Evolutionary conservation across 2,329 filamentous ascomycete genomes (phyloP).

Genomic region (Colletotrichum eleusines): DNA sequence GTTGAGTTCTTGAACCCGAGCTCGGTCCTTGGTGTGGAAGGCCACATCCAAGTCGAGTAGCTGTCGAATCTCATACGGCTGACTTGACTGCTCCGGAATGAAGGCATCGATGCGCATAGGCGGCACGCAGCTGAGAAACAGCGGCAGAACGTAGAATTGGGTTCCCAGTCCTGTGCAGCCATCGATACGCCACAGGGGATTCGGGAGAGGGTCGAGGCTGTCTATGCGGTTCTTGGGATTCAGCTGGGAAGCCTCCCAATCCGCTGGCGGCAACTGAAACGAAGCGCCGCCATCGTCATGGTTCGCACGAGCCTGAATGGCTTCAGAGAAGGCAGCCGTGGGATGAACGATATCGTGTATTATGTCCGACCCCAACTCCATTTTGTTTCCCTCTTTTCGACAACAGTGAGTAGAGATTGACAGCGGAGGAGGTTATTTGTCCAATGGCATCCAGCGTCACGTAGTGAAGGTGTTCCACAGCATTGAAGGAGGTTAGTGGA

Average conservation of each 20-base stretch:
- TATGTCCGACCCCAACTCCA: conserved; percentile 66
- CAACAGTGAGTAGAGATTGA: conserved; percentile 37
- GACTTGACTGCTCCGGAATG: conserved; percentile 62
- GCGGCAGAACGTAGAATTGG: conserved; percentile 68
- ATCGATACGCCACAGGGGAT: conserved; percentile 69
- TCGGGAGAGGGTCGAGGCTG: conserved; percentile 59
- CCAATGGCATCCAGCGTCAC: conserved; percentile 28
- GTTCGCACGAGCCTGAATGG: background rate
- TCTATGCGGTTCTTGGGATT: conserved; percentile 73
- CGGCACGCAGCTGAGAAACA: conserved; percentile 59
- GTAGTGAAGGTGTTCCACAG: conserved; percentile 30
- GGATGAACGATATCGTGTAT: conserved; percentile 70
- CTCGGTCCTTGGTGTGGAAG: conserved; percentile 67
- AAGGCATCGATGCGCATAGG: conserved; percentile 71
- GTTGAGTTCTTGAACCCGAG: conserved; percentile 61
- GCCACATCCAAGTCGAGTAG: conserved; percentile 63
- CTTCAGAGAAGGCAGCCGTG: conserved; percentile 62
- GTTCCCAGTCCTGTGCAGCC: conserved; percentile 68
- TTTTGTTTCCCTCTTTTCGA: conserved; percentile 61
- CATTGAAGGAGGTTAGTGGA: conserved; percentile 22
- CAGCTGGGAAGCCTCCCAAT: conserved; percentile 63
- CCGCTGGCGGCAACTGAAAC: conserved; percentile 11
- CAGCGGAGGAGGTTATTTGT: conserved; percentile 5
- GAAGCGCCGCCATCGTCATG: conserved; percentile 6
- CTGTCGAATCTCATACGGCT: conserved; percentile 56